Evolutionary conservation across 345 rosid genomes (phyloP).

Genomic region (Arabidopsis suecica): DNA sequence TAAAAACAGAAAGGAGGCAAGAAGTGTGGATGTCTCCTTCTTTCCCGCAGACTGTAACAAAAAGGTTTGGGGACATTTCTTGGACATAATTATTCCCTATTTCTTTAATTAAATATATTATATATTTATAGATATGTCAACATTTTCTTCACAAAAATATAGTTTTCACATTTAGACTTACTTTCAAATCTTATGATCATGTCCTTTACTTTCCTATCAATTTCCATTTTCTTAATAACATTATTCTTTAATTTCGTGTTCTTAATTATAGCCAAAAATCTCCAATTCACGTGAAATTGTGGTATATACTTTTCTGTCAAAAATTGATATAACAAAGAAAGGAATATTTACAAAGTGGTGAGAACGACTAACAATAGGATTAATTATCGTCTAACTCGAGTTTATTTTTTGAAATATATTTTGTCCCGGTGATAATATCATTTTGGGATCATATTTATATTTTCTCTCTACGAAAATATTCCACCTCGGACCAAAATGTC

Average conservation of each 20-base stretch:
- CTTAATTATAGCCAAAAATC: neutral
- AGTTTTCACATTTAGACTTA: slow-evolving; percentile 34
- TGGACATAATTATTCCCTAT: slow-evolving; percentile 37
- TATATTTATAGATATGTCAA: slow-evolving; percentile 11
- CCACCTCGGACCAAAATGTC: slow-evolving; percentile 88
- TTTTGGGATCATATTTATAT: slow-evolving; percentile 78
- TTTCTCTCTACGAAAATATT: slow-evolving; percentile 56
- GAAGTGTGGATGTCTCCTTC: slow-evolving; percentile 47
- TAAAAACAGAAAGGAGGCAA: slow-evolving; percentile 37
- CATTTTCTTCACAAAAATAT: neutral
- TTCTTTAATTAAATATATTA: slow-evolving; percentile 1
- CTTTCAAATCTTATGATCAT: slow-evolving; percentile 36
- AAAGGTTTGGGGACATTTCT: slow-evolving; percentile 37
- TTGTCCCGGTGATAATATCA: slow-evolving; percentile 87
- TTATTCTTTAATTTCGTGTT: slow-evolving; percentile 11
- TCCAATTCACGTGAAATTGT: neutral
- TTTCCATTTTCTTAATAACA: slow-evolving; percentile 30
- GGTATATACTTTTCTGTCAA: neutral
- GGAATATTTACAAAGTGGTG: neutral
- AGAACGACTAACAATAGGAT: neutral
- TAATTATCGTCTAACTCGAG: slow-evolving; percentile 9
- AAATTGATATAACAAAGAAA: neutral
- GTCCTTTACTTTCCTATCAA: slow-evolving; percentile 27
- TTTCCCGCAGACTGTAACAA: slow-evolving; percentile 44
- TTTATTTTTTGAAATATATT: slow-evolving; percentile 58